Percentiles rank a stretch among this genome's conserved stretches.
Conservation (phyloP, 2,329 filamentous ascomycete genomes). For the Graphilbum fragrans region DNA sequence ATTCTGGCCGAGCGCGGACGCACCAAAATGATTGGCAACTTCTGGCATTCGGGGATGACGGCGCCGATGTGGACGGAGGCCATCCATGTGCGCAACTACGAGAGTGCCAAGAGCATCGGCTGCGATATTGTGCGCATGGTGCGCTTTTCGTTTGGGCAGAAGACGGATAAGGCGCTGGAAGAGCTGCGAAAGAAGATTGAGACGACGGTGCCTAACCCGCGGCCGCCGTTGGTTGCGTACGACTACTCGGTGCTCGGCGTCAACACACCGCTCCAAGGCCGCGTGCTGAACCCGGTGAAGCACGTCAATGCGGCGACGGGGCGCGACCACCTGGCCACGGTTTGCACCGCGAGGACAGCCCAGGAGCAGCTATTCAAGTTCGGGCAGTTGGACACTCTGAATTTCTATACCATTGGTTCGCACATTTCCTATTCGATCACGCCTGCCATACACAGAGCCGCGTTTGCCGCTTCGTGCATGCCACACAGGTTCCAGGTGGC, state of each 20-base stretch:
- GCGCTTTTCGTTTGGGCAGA: conserved; percentile 34
- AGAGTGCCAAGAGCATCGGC: conserved; percentile 39
- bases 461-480: conserved; percentile 54
- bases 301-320: conserved; percentile 28
- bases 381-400: conserved; percentile 50
- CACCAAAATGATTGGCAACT: conserved; percentile 50
- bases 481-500: conserved; percentile 51
- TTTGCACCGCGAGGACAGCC: conserved; percentile 42
- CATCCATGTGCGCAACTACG: conserved; percentile 39
- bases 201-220: conserved; percentile 27
- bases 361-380: conserved; percentile 48
- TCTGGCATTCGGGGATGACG: conserved; percentile 31
- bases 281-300: conserved; percentile 41
- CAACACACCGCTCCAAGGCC: conserved; percentile 25
- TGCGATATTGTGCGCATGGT: conserved; percentile 52
- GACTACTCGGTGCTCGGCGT: conserved; percentile 32
- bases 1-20: conserved; percentile 40
- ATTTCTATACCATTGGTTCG: conserved; percentile 57
- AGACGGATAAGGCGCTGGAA: conserved; percentile 21
- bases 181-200: conserved; percentile 36
- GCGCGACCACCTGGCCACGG: conserved; percentile 30
- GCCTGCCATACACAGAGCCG: conserved; percentile 60
- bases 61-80: conserved; percentile 42
- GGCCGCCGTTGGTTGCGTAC: conserved; percentile 35
- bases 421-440: conserved; percentile 59